Evolutionary conservation across 2,329 filamentous ascomycete genomes (phyloP).

Genomic region (Orbilia blumenaviensis): DNA sequence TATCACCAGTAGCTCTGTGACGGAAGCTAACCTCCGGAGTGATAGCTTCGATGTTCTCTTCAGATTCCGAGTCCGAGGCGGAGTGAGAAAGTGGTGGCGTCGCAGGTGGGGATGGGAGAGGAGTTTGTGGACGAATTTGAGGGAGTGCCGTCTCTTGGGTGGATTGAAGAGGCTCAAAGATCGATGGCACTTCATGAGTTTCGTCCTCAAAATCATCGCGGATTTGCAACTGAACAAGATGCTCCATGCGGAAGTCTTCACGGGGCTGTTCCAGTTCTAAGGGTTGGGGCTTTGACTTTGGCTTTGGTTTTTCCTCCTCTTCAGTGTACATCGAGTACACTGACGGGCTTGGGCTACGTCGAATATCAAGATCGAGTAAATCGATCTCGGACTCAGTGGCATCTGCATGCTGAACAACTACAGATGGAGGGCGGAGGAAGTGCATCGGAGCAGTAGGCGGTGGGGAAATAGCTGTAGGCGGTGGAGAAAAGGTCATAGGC

Average conservation of each 20-base stretch:
- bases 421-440: constrained; percentile 4
- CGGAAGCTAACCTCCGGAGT: constrained; percentile 20
- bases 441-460: not conserved
- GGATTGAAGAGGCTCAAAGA: not conserved
- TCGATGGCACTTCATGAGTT: constrained; percentile 2
- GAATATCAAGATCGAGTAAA: not conserved
- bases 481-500: not conserved
- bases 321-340: not conserved
- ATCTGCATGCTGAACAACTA: not conserved
- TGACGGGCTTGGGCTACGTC: not conserved
- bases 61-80: constrained; percentile 24
- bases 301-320: constrained; percentile 1
- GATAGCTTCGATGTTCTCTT: constrained; percentile 12
- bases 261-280: not conserved
- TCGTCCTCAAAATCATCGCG: not conserved
- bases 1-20: not conserved
- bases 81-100: constrained; percentile 38
- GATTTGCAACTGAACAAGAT: not conserved
- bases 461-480: constrained; percentile 1
- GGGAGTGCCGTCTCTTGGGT: not conserved
- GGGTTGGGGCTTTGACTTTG: not conserved
- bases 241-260: not conserved
- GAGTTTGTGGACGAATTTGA: constrained; percentile 12
- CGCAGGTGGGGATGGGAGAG: constrained; percentile 25
- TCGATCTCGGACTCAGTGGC: constrained; percentile 13